Percentiles rank a stretch among this genome's conserved stretches.
Evolutionary conservation across 1,284 basidiomycete genomes (phyloP).

Genomic region (Cryptococcus hybrid): DNA sequence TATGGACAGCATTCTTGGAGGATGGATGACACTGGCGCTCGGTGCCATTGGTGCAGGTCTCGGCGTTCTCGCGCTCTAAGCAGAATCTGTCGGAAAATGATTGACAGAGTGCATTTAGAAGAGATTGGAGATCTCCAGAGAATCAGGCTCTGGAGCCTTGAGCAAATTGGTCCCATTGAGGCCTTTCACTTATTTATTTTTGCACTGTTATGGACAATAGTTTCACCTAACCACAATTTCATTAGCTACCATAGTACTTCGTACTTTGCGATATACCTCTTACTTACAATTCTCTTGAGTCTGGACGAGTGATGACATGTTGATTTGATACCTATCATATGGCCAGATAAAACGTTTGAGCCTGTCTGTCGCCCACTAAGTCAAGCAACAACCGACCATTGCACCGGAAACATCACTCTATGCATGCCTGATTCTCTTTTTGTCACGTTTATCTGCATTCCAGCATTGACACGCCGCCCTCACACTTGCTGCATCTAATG

Average conservation of each 20-base stretch:
- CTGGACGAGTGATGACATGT: too few species aligned
- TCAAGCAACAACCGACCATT: too few species aligned
- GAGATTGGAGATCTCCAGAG: not conserved
- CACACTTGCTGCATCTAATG: not conserved
- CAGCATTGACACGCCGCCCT: too few species aligned
- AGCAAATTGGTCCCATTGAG: not conserved
- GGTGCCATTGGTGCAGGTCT: slow-evolving; percentile 21
- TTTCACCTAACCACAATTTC: not conserved
- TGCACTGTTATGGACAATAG: not conserved
- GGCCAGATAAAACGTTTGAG: too few species aligned
- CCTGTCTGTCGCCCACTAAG: too few species aligned
- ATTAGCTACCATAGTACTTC: too few species aligned
- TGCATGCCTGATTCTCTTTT: not conserved
- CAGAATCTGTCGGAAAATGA: not conserved
- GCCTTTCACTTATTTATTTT: not conserved
- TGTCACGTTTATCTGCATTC: not conserved
- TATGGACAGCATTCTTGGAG: slow-evolving; percentile 5
- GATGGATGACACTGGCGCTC: slow-evolving; percentile 16
- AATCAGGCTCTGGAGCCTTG: not conserved
- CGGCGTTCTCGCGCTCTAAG: slow-evolving; percentile 15
- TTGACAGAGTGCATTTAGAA: not conserved
- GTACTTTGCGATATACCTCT: too few species aligned
- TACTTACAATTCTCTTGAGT: too few species aligned
- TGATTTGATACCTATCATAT: too few species aligned
- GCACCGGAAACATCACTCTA: too few species aligned